Evolutionary conservation across 2,329 filamentous ascomycete species (phyloP).

Genomic region (Alternaria sp.): DNA sequence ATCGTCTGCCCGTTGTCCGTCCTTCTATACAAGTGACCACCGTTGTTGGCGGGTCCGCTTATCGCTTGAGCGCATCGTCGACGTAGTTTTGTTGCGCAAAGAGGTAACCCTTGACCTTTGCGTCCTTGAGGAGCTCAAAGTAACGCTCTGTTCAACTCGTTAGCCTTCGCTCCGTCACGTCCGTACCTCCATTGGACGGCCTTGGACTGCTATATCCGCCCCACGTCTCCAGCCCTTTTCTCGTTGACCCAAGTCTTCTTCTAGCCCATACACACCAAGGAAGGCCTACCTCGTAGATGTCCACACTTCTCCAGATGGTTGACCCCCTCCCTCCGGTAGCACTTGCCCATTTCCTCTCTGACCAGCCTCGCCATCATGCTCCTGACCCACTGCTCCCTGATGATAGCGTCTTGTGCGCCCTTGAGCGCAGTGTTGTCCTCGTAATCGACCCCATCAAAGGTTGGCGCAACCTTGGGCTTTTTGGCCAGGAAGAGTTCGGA

Average conservation of each 20-base stretch:
- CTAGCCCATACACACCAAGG: too few species aligned
- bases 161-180: constrained; percentile 23
- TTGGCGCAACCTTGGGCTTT: constrained; percentile 83
- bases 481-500: constrained; percentile 82
- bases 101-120: constrained; percentile 80
- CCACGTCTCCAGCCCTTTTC: not conserved
- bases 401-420: constrained; percentile 81
- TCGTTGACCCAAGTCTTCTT: not conserved
- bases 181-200: too few species aligned
- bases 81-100: constrained; percentile 83
- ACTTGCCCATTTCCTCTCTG: constrained; percentile 83
- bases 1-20: constrained; percentile 5
- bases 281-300: constrained; percentile 73
- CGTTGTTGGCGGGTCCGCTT: constrained; percentile 7
- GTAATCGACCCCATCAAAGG: constrained; percentile 87
- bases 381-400: constrained; percentile 88
- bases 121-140: constrained; percentile 77
- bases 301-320: constrained; percentile 92
- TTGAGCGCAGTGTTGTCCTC: constrained; percentile 83
- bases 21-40: constrained; percentile 4
- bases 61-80: constrained; percentile 35
- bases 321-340: constrained; percentile 83
- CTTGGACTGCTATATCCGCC: not conserved
- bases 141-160: constrained; percentile 72
- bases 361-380: constrained; percentile 89